Base-by-base conservation (phyloP, 176 grass and related monocot species). In the Oryza meyeriana region DNA sequence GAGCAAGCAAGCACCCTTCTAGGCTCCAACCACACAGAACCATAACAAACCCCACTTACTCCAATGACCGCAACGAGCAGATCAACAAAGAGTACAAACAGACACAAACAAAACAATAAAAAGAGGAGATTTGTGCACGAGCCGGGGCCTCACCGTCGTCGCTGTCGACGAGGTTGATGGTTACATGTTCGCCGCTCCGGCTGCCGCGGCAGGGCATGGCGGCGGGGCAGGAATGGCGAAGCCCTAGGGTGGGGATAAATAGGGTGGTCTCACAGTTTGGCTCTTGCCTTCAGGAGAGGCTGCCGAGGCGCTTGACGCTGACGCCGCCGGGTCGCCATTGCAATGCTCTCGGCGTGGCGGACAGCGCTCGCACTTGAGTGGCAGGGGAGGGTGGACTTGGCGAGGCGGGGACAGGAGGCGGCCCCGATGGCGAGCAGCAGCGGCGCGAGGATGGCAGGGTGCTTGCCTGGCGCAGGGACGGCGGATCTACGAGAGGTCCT, bases 161-260 rank as follows among this genome's bases (percentile, higher is more conserved):
- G 70, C 40, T 84, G 38, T 85, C 77, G 52, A 89, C 82, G 52
- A 89, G 62, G 48, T 89, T 70, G 77, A 89, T 85, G 70, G 22
- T 12, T 25, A 13, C 64, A 24, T 69, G 39, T n/a, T 55, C 50
- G 7, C 25, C 6, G 41, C 35, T 59, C 22, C 55, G 18, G 47
- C 3, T 10, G 2, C 22, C 0, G 64, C 39, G 2, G 71, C 39
- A 62, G 76, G 33, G 12, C 87, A 84, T 75, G 69, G n/a, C 45
- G 47, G 42, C 30, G 12, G 14, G 11, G 48, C 1, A 32, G 64
- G 45, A 28, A 12, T 24, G 86, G 9, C 41, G 73, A 30, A 12
- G 66, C 4, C 2, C 14, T 34, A 84, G 31, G 20, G 18, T 55
- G 44, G 12, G 32, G 22, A 32, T 33, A 5, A 10, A 4, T n/a